These are phyloP conservation scores for Ilyonectria destructans DNA, from an alignment of 2,329 filamentous ascomycete genomes.

Conservation along the genomic window DNA sequence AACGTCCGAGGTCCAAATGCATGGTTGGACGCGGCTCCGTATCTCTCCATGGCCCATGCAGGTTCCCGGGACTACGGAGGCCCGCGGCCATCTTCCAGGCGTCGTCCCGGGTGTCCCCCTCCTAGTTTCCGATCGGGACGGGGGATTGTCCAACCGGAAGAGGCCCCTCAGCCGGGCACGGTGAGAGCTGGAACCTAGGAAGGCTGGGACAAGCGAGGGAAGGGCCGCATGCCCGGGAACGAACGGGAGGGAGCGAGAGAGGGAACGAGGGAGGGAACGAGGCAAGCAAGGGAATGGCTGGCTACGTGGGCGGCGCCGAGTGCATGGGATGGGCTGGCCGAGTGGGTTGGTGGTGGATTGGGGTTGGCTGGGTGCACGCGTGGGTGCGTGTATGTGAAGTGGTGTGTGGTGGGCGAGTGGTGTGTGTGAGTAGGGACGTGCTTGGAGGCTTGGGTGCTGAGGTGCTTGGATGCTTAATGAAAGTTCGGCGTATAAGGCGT, in stretches of 20 bases:
- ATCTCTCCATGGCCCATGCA: conserved; percentile 36
- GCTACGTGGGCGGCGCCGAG: conserved; percentile 26
- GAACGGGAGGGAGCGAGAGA: conserved; percentile 40
- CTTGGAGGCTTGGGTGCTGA: conserved; percentile 3
- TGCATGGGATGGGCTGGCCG: conserved; percentile 19
- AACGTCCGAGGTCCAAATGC: conserved; percentile 27
- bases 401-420: conserved; percentile 5
- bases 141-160: conserved; percentile 46
- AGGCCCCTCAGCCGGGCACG: conserved; percentile 40
- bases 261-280: conserved; percentile 5
- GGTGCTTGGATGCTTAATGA: not conserved
- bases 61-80: conserved; percentile 42
- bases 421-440: conserved; percentile 2
- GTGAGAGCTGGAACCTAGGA: conserved; percentile 32
- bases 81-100: conserved; percentile 30
- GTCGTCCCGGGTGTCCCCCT: conserved; percentile 21
- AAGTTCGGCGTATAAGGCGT: not conserved
- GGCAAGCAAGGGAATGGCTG: conserved; percentile 11
- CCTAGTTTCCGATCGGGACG: conserved; percentile 41
- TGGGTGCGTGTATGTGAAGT: conserved; percentile 16
- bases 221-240: conserved; percentile 43
- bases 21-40: conserved; percentile 33
- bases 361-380: conserved; percentile 11
- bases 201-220: conserved; percentile 18
- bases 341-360: conserved; percentile 2